These are phyloP conservation scores for Tricholoma furcatifolium DNA, from an alignment of 768 basidiomycete genomes.

Conservation along the genomic window DNA sequence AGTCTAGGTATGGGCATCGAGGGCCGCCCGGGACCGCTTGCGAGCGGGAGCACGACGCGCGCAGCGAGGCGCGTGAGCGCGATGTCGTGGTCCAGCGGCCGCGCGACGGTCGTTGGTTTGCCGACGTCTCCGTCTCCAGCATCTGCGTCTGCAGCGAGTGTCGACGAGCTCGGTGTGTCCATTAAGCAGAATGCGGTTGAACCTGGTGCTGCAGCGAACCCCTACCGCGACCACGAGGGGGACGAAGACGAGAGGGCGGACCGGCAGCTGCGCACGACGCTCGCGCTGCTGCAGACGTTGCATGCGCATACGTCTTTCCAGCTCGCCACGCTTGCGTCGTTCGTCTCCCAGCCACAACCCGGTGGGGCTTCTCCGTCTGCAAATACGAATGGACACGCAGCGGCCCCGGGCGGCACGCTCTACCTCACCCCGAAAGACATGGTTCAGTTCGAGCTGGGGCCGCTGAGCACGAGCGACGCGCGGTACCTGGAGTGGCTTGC, in stretches of 20 bases:
- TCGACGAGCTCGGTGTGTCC: constrained; percentile 18
- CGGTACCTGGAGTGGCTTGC: constrained; percentile 77
- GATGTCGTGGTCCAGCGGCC: constrained; percentile 49
- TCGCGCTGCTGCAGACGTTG: constrained; percentile 65
- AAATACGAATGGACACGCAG: too few species aligned
- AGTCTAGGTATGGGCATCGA: constrained; percentile 72
- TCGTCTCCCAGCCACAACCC: constrained; percentile 22
- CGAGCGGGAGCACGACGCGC: constrained; percentile 21
- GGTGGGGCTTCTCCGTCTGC: background rate
- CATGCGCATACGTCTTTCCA: constrained; percentile 64
- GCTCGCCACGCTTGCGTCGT: constrained; percentile 43
- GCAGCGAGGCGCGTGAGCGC: constrained; percentile 42
- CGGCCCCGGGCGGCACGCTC: constrained; percentile 27
- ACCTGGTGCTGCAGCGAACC: background rate
- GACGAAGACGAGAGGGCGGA: constrained; percentile 27
- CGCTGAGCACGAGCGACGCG: constrained; percentile 69
- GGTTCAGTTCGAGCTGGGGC: constrained; percentile 67
- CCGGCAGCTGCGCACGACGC: constrained; percentile 42
- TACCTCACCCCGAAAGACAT: constrained; percentile 62
- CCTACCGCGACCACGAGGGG: constrained; percentile 14
- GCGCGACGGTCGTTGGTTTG: constrained; percentile 31
- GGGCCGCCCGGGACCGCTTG: constrained; percentile 49
- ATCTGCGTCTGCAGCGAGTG: too few species aligned
- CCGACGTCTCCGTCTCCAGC: too few species aligned
- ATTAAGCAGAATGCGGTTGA: background rate